Base-by-base conservation (phyloP, 768 basidiomycete genomes). In the Lactarius vividus region DNA sequence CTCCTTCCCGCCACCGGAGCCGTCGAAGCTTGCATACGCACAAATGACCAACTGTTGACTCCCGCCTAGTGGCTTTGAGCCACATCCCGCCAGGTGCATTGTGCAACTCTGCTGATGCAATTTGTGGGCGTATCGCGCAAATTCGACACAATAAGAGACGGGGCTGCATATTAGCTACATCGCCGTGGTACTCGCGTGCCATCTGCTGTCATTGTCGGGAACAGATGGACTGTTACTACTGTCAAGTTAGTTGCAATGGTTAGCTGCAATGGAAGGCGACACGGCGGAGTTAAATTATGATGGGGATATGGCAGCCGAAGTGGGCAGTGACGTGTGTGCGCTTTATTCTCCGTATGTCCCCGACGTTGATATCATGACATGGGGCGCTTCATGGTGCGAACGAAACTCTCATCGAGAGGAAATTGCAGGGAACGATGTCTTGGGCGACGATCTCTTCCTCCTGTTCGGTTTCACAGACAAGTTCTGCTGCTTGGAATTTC, bases 331-430 rank as follows among this genome's bases (percentile, higher is more conserved):
- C 44, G 39, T 26, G 37, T 20, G 37, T 23, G 20, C 28, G 42
- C 35, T 37, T 18, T 63, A 63, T 44, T 44, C 52, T 10, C 55
- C 54, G 40, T 63, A 40, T 35, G 55, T 54, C 31, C 44, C n/a
- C 15, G 49, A 28, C 18, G n/a, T 39, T 29, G 42, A 28, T 7
- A 18, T 10, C 23, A 33, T 28, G 35, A 57, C 57, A 23, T 13
- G 3, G 35, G 15, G 37, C 1, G 52, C 4, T 40, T 6, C n/a
- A 29, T 37, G 35, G 26, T n/a, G 20, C 20, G 29, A 26, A 29
- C 11, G 18, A 35, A 35, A 33, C 9, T 28, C 13, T 40, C n/a
- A 64, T 39, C 5, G 46, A 33, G 26, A 55, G 28, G 26, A 46
- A 10, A 61, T 37, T 31, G 40, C 4, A 15, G 15, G 20, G 49